Evolutionary conservation across 1,139 yeast species (phyloP), one percentile per base, ranked within the genome.

Genomic region (Tardiomyces digboiensis): DNA sequence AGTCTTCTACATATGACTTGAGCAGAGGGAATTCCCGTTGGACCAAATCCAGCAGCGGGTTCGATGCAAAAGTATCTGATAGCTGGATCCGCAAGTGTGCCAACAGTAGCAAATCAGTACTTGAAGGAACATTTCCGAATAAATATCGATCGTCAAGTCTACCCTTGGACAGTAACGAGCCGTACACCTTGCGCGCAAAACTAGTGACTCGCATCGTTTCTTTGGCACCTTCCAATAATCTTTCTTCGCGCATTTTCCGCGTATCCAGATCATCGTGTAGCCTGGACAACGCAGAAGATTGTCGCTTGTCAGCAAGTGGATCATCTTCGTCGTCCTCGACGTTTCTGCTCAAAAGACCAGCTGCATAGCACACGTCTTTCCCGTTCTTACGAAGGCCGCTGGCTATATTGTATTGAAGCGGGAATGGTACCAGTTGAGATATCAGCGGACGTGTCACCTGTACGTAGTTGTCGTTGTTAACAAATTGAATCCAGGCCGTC

Each of bases 361-460:
- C 33, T 8, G 12, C 33, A 16, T 26, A 26, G 33, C 8, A 26
- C 19, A 33, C 37, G 19, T 14, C 37, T n/a, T 33, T 14, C 3
- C 55, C 56, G n/a, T 38, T 44, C 12, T 44, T 21, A 19, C 52
- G 52, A 18, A 52, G 72, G 40, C 70, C 68, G 46, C 82, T 57
- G 0, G 95, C 88, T 38, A 84, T 80, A 49, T 79, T 80, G 61
- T 85, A 86, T 75, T 86, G 89, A 81, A 85, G 78, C 5, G 95
- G 95, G 63, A 86, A 86, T 2, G 91, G 86, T 29, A 85, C 66
- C 49, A 78, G 70, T 3, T 65, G 54, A 33, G 75, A 68, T 57
- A 82, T 80, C 21, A 76, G 60, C 40, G 80, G 79, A 45, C 93
- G 68, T 1, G 89, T 77, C 47, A 73, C 77, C 14, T 67, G 58